These are phyloP conservation scores for Lactarius vividus DNA, from an alignment of 768 basidiomycete genomes.

Conservation along the genomic window DNA sequence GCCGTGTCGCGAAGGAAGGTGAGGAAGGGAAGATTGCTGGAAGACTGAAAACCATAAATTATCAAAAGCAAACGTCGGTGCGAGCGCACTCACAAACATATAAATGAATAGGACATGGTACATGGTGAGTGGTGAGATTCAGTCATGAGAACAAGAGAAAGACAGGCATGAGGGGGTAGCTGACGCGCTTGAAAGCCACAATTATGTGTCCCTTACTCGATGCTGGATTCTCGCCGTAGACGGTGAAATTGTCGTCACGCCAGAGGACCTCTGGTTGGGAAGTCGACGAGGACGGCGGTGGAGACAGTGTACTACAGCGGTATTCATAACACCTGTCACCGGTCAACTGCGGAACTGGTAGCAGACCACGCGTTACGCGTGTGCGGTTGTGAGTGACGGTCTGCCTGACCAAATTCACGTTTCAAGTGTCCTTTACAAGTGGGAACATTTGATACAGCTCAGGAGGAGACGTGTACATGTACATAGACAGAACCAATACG, in stretches of 20 bases:
- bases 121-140: constrained; percentile 51
- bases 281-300: constrained; percentile 43
- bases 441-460: too few relatives aligned
- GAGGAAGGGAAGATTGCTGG: constrained; percentile 71
- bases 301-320: constrained; percentile 45
- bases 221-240: constrained; percentile 71
- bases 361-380: too few relatives aligned
- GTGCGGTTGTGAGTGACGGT: too few relatives aligned
- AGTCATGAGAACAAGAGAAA: constrained; percentile 10
- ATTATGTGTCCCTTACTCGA: constrained; percentile 73
- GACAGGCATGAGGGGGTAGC: constrained; percentile 31
- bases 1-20: constrained; percentile 59
- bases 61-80: constrained; percentile 3
- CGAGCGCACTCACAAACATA: constrained; percentile 45
- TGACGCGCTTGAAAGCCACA: constrained; percentile 65
- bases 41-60: constrained; percentile 46
- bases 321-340: too few relatives aligned
- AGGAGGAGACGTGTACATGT: too few relatives aligned
- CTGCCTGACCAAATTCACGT: too few relatives aligned
- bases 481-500: too few relatives aligned
- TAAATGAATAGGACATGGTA: constrained; percentile 80
- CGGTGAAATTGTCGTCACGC: constrained; percentile 75
- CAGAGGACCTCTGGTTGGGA: constrained; percentile 64
- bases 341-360: constrained; percentile 31
- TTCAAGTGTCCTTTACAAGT: too few relatives aligned